phyloP scores from a whole-genome alignment of 2,329 filamentous ascomycete species.

The Aspergillus neoniger region DNA sequence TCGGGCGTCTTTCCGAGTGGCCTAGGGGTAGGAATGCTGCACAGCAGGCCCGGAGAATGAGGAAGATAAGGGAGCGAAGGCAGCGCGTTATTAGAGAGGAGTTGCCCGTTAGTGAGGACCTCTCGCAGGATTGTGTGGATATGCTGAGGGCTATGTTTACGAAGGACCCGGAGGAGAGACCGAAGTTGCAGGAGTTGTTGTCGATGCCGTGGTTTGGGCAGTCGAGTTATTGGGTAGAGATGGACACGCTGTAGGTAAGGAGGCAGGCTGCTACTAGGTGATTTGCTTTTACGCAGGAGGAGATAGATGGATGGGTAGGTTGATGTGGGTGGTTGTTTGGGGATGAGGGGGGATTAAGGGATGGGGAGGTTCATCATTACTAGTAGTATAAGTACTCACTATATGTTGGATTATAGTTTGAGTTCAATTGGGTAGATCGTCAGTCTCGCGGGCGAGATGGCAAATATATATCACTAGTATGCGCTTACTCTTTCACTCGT shows the following conservation, averaged over 20 bases:
- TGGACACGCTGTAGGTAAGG: background rate
- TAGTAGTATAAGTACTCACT: too few relatives aligned
- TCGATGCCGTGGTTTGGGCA: conserved; percentile 1
- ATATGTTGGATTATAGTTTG: too few relatives aligned
- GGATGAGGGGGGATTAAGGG: too few relatives aligned
- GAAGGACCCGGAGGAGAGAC: conserved; percentile 25
- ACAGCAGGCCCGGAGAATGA: background rate
- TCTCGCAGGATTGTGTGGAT: conserved; percentile 37
- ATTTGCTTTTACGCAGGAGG: too few relatives aligned
- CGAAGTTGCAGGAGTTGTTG: conserved; percentile 22
- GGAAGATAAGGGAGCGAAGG: background rate
- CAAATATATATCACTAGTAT: too few relatives aligned
- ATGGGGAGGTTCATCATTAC: too few relatives aligned
- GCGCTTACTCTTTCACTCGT: background rate
- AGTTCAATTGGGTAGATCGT: too few relatives aligned
- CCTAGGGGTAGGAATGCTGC: too few relatives aligned
- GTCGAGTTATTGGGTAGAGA: background rate
- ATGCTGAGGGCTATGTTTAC: conserved; percentile 28
- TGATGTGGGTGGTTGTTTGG: too few relatives aligned
- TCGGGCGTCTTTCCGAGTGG: background rate
- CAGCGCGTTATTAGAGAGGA: conserved; percentile 6
- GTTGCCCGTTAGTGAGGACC: conserved; percentile 26
- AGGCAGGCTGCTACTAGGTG: too few relatives aligned
- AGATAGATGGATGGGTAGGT: too few relatives aligned
- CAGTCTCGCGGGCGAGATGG: background rate